Percentiles rank a stretch among this genome's conserved stretches.
These are phyloP conservation scores for Lumnitzera racemosa DNA, from an alignment of 345 rosid genomes.

Conservation along the genomic window DNA sequence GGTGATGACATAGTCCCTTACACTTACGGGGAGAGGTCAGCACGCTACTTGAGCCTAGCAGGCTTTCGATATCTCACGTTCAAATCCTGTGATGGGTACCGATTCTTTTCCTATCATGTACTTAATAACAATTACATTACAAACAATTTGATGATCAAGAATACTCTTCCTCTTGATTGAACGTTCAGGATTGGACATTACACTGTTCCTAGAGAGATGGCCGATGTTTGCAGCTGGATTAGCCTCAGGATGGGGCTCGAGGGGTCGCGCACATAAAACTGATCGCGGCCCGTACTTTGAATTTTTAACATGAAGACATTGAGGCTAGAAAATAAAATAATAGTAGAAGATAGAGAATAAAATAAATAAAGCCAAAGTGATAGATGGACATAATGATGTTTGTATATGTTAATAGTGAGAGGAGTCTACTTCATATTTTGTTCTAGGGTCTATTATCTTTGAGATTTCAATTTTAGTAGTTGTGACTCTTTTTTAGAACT, in stretches of 20 bases:
- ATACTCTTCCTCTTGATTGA: constrained; percentile 5
- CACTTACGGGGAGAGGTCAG: constrained; percentile 75
- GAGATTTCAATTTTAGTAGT: no score
- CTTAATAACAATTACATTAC: neutral
- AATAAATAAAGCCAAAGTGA: no score
- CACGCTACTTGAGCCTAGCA: constrained; percentile 41
- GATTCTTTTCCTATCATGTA: neutral
- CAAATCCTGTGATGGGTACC: constrained; percentile 69
- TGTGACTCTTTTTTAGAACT: no score
- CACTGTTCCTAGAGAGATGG: constrained; percentile 84
- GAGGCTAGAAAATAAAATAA: neutral
- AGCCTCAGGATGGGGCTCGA: constrained; percentile 65
- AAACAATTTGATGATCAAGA: neutral
- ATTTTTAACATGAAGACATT: no score
- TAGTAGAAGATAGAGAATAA: neutral
- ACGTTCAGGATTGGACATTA: constrained; percentile 81
- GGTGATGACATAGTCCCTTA: constrained; percentile 80
- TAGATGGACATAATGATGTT: no score
- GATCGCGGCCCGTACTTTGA: no score
- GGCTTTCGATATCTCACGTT: constrained; percentile 67
- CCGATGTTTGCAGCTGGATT: constrained; percentile 72
- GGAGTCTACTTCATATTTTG: no score
- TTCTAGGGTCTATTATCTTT: no score
- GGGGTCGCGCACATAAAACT: constrained; percentile 14
- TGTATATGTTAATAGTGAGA: no score